Conservation (phyloP, 2,329 filamentous ascomycete species). For the Coniochaeta sp. region DNA sequence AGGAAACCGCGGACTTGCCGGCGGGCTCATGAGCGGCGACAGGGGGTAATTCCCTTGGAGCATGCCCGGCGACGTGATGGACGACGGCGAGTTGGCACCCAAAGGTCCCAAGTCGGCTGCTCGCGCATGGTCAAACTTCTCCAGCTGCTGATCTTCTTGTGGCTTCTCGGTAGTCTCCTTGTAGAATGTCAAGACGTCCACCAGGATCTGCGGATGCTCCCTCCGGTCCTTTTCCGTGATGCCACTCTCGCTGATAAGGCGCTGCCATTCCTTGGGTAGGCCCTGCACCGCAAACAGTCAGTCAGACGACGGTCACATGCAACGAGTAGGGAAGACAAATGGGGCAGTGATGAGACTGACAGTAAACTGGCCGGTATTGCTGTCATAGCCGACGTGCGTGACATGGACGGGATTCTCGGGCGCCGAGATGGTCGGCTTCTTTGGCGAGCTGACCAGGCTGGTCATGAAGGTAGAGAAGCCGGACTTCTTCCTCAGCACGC, state of each 20-base stretch:
- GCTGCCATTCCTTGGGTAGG: constrained; percentile 95
- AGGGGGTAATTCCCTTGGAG: constrained; percentile 47
- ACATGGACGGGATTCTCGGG: constrained; percentile 97
- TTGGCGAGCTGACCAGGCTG: constrained; percentile 74
- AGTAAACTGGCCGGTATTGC: constrained; percentile 91
- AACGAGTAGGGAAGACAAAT: constrained; percentile 11
- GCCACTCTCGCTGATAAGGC: constrained; percentile 87
- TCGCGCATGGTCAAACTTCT: constrained; percentile 90
- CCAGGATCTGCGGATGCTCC: constrained; percentile 90
- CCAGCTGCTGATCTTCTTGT: constrained; percentile 81
- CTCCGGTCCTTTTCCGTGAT: constrained; percentile 95
- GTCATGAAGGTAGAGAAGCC: constrained; percentile 85
- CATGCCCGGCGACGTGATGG: constrained; percentile 47
- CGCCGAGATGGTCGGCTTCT: constrained; percentile 90
- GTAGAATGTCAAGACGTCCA: constrained; percentile 94
- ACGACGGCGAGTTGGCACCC: constrained; percentile 28
- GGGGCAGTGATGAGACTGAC: constrained; percentile 43
- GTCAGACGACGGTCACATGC: constrained; percentile 3
- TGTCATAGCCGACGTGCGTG: constrained; percentile 96
- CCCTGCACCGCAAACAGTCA: constrained; percentile 49
- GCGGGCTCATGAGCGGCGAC: constrained; percentile 65
- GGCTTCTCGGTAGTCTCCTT: constrained; percentile 82
- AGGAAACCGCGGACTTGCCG: constrained; percentile 80
- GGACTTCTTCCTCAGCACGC: constrained; percentile 70
- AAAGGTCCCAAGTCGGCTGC: constrained; percentile 43